Conservation (phyloP, 2,329 filamentous ascomycete genomes). For the Lecanicillium sp. region DNA sequence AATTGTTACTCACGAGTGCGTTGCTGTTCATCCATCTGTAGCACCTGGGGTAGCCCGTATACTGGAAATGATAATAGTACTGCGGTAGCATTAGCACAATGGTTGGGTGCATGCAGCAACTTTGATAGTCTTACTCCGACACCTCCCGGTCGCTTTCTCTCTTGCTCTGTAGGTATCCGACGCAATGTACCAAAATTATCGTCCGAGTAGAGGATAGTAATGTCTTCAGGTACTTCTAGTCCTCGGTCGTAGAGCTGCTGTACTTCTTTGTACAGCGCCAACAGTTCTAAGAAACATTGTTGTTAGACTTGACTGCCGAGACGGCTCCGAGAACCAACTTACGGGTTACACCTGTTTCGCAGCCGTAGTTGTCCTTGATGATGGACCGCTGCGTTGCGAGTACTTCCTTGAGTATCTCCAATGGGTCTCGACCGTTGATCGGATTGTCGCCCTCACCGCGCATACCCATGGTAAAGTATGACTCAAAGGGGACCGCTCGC, state of each 20-base stretch:
- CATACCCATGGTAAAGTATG: slow-evolving; percentile 51
- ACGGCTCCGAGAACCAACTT: too few relatives aligned
- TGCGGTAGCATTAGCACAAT: slow-evolving; percentile 9
- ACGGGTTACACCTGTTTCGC: slow-evolving; percentile 31
- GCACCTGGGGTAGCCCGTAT: slow-evolving; percentile 51
- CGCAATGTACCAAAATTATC: slow-evolving; percentile 55
- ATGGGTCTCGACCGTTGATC: slow-evolving; percentile 41
- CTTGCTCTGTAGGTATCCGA: slow-evolving; percentile 44
- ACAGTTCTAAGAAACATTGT: slow-evolving; percentile 35
- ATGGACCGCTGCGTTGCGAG: slow-evolving; percentile 46
- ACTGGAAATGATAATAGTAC: slow-evolving; percentile 49
- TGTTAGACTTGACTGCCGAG: too few relatives aligned
- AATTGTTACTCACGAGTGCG: slow-evolving; percentile 31
- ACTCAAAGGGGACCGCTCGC: slow-evolving; percentile 47
- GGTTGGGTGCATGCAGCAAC: too few relatives aligned
- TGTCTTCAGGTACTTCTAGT: slow-evolving; percentile 49
- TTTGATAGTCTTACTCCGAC: slow-evolving; percentile 35
- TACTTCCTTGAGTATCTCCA: slow-evolving; percentile 42
- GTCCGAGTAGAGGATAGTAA: slow-evolving; percentile 54
- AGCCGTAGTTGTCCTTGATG: slow-evolving; percentile 41
- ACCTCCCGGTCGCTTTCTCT: slow-evolving; percentile 44
- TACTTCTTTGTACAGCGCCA: slow-evolving; percentile 60
- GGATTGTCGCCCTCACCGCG: slow-evolving; percentile 50
- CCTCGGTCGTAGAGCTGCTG: slow-evolving; percentile 54
- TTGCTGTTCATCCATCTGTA: slow-evolving; percentile 58